Evolutionary conservation across 495 filamentous ascomycete genomes (phyloP), one percentile per base, ranked within the genome.

Genomic region (Penicillium coprophilum): DNA sequence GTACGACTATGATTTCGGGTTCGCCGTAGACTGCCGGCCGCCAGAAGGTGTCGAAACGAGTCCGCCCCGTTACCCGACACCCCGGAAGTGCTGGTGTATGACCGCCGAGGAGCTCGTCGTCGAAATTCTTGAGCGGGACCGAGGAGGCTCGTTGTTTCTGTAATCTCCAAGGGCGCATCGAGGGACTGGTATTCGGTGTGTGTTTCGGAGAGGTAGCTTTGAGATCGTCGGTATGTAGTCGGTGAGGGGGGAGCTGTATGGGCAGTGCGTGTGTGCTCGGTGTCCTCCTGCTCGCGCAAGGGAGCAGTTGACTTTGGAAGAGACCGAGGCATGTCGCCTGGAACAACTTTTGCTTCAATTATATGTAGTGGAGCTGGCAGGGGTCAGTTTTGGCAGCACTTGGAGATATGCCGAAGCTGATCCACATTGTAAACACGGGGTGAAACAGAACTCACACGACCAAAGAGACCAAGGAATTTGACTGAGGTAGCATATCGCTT

Each of bases 1-100:
- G 80, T 78, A 28, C 88, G 83, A 60, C 80, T 86, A 64, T 89
- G 88, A 60, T 88, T 80, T 38, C 84, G 81, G 24, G 70, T 73
- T 27, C 76, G 75, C 54, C 80, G 77, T n/a, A 82, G 52, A 47
- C 77, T 81, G 6, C 72, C 71, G 0, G 68, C 61, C 19, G 68
- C 56, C 46, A 72, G 58, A 20, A 67, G 66, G 30, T 74, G 65
- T 45, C 72, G 57, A 17, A 72, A 62, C 5, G 62, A 64, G 1
- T 79, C 72, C 7, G 66, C 62, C 0, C 71, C 70, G 12, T 70
- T 70, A 13, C 31, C 41, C 9, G 52, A 54, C 5, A 64, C 50
- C 1, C 59, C 60, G 0, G 74, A 76, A 17, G 66, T 64, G 44
- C 66, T 77, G 43, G 75, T 76, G 39, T 77, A 77, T 15, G 75